Evolutionary conservation across 345 rosid genomes (phyloP), one percentile per base, ranked within the genome.

Genomic region (Citrus trifoliata): DNA sequence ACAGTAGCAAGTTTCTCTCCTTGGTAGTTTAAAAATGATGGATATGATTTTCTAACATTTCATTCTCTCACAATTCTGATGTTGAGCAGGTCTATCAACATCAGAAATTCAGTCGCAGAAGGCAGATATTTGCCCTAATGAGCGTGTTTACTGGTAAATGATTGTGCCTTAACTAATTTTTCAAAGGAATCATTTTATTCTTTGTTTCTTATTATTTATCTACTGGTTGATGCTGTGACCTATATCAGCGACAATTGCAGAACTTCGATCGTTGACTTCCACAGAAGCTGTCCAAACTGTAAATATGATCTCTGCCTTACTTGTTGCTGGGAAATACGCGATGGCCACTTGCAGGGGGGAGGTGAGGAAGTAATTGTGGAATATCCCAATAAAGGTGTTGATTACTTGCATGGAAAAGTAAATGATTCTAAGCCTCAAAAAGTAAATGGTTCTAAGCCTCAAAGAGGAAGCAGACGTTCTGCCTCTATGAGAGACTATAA

Each of bases 241-340:
- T 59, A n/a, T 68, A 70, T 76, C 82, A 85, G 85, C 16, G 79
- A 89, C 73, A 82, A 77, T 82, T 89, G 90, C 81, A 79, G 79
- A 82, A 88, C 90, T 65, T 84, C 88, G 22, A 87, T 85, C 24
- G 71, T 78, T 21, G 90, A 87, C 73, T 81, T 74, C 24, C 87
- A 85, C 71, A 81, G 88, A 75, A 85, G 80, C 71, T 87, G 90
- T 79, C 79, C 81, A 66, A 70, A 80, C 19, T 85, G 90, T 72
- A 76, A 77, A 14, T 80, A 75, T 78, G 85, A 85, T 75, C 84
- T 87, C 32, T 87, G 90, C 84, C 80, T 85, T 64, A 70, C n/a
- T 30, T 87, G 88, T 62, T 87, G 90, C 71, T 51, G 72, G 30
- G 90, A 83, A 79, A 60, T 85, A 25, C 82, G 86, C n/a, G 73